phyloP scores from a whole-genome alignment of 345 rosid species.

The Boechera retrofracta region DNA sequence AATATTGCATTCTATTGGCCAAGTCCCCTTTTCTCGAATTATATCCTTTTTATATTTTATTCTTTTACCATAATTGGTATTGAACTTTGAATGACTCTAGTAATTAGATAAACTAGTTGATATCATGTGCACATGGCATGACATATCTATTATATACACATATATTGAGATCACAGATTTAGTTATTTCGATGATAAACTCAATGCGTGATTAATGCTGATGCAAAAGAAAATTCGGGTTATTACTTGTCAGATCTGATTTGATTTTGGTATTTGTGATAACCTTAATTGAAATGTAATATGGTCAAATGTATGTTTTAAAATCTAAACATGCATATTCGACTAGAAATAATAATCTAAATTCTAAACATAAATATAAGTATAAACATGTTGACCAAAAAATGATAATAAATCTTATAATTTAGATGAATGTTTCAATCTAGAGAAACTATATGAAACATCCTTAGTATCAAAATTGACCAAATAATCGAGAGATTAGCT shows the following conservation, averaged over 20 bases:
- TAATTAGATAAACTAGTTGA: conserved; percentile 17
- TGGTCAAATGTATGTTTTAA: background rate
- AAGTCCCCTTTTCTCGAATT: conserved; percentile 17
- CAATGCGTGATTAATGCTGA: conserved; percentile 36
- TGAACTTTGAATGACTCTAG: conserved; percentile 11
- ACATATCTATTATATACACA: background rate
- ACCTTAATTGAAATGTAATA: conserved; percentile 16
- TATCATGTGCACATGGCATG: conserved; percentile 20
- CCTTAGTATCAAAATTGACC: background rate
- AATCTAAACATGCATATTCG: background rate
- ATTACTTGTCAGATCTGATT: conserved; percentile 40
- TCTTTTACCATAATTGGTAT: conserved; percentile 27
- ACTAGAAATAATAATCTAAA: background rate
- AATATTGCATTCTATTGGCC: conserved; percentile 36
- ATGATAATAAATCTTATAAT: background rate
- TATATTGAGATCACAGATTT: too few species aligned
- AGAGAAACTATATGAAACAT: background rate
- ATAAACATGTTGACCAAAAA: conserved; percentile 8
- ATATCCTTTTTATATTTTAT: background rate
- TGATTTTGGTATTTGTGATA: conserved; percentile 39
- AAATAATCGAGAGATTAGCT: too few species aligned
- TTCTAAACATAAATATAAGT: background rate
- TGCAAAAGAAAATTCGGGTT: conserved; percentile 13
- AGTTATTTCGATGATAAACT: background rate
- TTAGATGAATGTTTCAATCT: background rate